Conservation (phyloP, 2,329 filamentous ascomycete species). For the Grosmannia penicillata region DNA sequence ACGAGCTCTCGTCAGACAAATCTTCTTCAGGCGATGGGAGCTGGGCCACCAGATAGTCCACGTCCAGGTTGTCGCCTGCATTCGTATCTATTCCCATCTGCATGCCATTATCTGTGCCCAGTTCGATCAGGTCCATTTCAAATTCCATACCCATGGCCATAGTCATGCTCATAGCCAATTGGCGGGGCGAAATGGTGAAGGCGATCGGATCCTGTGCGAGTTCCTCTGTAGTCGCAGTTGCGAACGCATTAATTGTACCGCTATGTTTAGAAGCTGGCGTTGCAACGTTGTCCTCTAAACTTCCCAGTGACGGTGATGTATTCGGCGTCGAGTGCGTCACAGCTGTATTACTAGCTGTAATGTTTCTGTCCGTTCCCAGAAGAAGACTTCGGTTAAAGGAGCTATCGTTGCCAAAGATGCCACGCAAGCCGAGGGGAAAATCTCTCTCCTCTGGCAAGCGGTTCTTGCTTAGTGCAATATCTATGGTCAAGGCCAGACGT, state of each 20-base stretch:
- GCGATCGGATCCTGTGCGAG: neutral
- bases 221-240: neutral
- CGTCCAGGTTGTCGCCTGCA: too few species aligned
- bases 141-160: conserved; percentile 21
- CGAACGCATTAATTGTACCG: neutral
- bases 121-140: conserved; percentile 6
- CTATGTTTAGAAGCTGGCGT: too few species aligned
- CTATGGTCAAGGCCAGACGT: conserved; percentile 10
- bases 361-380: neutral
- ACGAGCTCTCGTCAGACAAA: too few species aligned
- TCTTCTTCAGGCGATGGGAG: too few species aligned
- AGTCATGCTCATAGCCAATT: conserved; percentile 27
- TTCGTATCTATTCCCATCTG: too few species aligned
- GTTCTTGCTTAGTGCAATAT: conserved; percentile 11
- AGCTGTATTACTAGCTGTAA: neutral
- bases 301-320: too few species aligned
- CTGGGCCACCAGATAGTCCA: too few species aligned
- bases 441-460: conserved; percentile 11
- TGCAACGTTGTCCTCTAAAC: too few species aligned
- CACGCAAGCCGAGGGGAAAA: conserved; percentile 9
- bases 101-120: too few species aligned
- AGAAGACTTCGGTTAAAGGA: neutral
- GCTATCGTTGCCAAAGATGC: conserved; percentile 5
- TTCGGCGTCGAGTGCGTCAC: too few species aligned
- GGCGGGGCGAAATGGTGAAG: conserved; percentile 7